phyloP scores from a whole-genome alignment of 75 land plant species.

The Adiantum capillusveneris region DNA sequence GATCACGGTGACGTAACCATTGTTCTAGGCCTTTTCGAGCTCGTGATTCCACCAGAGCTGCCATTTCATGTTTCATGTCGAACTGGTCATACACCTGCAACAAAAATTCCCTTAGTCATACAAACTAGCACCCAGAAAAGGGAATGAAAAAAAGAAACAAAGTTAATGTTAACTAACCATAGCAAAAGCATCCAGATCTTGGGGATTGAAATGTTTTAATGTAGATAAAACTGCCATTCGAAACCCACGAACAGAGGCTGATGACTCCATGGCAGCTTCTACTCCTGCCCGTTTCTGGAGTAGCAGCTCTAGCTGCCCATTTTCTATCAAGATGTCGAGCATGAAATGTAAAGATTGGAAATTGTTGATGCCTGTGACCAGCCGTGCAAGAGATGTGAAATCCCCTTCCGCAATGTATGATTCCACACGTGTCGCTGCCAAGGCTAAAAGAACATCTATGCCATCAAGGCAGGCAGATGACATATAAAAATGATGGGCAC shows the following conservation, averaged over 20 bases:
- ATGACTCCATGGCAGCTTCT: slow-evolving; percentile 59
- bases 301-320: slow-evolving; percentile 85
- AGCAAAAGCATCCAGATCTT: slow-evolving; percentile 84
- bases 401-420: slow-evolving; percentile 86
- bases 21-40: slow-evolving; percentile 40
- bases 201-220: slow-evolving; percentile 71
- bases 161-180: no score
- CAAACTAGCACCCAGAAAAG: no score
- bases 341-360: slow-evolving; percentile 89
- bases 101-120: background rate
- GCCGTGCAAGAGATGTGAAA: slow-evolving; percentile 82
- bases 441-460: slow-evolving; percentile 88
- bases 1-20: slow-evolving; percentile 46
- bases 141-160: no score
- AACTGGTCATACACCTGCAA: slow-evolving; percentile 86
- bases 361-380: slow-evolving; percentile 92
- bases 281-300: slow-evolving; percentile 89
- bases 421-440: slow-evolving; percentile 91
- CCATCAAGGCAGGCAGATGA: slow-evolving; percentile 97
- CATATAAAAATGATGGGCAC: slow-evolving; percentile 91
- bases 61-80: slow-evolving; percentile 94
- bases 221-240: slow-evolving; percentile 96
- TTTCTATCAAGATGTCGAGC: slow-evolving; percentile 84
- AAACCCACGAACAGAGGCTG: slow-evolving; percentile 77
- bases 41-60: slow-evolving; percentile 62